A percentile compares a stretch with the other conserved stretches of the same genome.
These are phyloP conservation scores for Chaetomium sp. DNA, from an alignment of 2,329 filamentous ascomycete species.

Conservation along the genomic window DNA sequence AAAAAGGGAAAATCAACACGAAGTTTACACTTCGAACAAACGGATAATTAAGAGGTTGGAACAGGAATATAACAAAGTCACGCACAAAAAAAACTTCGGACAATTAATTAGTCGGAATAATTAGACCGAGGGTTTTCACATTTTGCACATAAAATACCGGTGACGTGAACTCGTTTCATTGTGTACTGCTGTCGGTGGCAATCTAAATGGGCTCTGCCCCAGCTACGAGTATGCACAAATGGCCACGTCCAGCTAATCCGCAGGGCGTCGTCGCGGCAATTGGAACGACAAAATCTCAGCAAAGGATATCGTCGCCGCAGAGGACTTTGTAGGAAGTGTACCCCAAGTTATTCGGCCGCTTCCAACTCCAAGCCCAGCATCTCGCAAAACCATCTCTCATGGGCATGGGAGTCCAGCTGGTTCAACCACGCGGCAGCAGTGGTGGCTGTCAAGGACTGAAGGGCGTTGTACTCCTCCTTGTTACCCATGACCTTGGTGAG, in stretches of 20 bases:
- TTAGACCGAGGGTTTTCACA: background rate
- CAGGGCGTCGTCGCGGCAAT: background rate
- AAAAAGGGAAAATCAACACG: too few relatives aligned
- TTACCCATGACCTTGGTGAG: constrained; percentile 18
- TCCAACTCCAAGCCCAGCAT: constrained; percentile 17
- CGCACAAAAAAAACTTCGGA: background rate
- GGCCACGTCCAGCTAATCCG: background rate
- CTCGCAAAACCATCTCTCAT: constrained; percentile 22
- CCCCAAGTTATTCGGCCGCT: too few relatives aligned
- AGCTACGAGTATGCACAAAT: constrained; percentile 5
- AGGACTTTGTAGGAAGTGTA: background rate
- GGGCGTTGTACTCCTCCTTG: constrained; percentile 11
- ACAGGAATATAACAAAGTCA: background rate
- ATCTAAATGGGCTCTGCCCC: constrained; percentile 1
- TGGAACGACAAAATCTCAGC: background rate
- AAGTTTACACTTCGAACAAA: too few relatives aligned
- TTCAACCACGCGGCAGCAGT: constrained; percentile 18
- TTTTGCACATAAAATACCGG: background rate
- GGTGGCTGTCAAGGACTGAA: constrained; percentile 15
- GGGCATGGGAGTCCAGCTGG: constrained; percentile 13
- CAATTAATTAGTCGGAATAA: background rate
- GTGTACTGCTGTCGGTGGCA: constrained; percentile 4
- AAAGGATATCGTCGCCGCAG: background rate
- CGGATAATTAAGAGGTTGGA: too few relatives aligned
- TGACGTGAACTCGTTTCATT: constrained; percentile 7